Evolutionary conservation across 1,139 yeast genomes (phyloP), one percentile per base, ranked within the genome.

Genomic region (Cylindricascospora bacillispora): DNA sequence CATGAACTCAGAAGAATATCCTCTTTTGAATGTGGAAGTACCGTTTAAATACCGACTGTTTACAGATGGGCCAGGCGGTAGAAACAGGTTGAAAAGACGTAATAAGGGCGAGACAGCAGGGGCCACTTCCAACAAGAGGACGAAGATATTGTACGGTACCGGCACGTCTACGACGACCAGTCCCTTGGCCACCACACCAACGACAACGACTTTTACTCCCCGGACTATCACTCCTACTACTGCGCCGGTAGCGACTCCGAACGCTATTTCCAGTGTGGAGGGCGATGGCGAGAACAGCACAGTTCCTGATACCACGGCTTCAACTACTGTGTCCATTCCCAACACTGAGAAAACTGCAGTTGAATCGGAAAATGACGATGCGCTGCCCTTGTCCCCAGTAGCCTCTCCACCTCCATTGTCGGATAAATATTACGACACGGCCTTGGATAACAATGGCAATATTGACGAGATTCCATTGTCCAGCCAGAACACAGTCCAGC

Each of bases 321-420:
- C n/a, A n/a, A n/a, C n/a, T n/a, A n/a, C n/a, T n/a, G n/a, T n/a
- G n/a, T n/a, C n/a, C n/a, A n/a, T n/a, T n/a, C n/a, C n/a, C n/a
- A n/a, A n/a, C n/a, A n/a, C n/a, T n/a, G n/a, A n/a, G n/a, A n/a
- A n/a, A n/a, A 12, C 22, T 20, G 29, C n/a, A n/a, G n/a, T n/a
- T n/a, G n/a, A 7, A 7, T 7, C 21, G 9, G 21, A 18, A 10
- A 10, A 27, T 20, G 52, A 44, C 2, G 53, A 45, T 10, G 44
- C 47, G 6, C 32, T 47, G 20, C 53, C 53, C 7, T 31, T 45
- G 10, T 47, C 52, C 3, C 53, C 53, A 4, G 35, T 45, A 4
- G 50, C 52, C 2, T 45, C 52, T 2, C 46, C 53, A 4, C 32
- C 32, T 3, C 22, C 32, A 6, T 30, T 29, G 6, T 28, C 43